Conservation (phyloP, 768 basidiomycete genomes). For the Panaeolus cyanescens region DNA sequence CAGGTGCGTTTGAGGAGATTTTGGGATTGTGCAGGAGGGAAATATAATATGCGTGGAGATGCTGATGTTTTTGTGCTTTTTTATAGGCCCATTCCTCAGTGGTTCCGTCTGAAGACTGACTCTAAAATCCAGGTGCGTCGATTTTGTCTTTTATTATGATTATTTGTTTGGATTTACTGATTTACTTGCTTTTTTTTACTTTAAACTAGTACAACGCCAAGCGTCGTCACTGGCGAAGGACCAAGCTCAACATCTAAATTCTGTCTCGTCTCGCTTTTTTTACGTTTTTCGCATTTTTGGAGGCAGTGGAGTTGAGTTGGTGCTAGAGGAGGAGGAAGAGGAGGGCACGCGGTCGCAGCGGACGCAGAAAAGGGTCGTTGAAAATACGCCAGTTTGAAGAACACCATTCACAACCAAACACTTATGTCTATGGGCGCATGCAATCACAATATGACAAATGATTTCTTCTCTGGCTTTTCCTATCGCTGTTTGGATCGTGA, state of each 20-base stretch:
- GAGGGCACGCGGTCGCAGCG: neutral
- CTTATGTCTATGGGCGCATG: conserved; percentile 5
- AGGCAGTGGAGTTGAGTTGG: neutral
- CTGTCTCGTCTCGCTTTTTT: neutral
- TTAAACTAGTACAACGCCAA: conserved; percentile 82
- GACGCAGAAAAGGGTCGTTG: neutral
- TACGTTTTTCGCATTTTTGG: conserved; percentile 10
- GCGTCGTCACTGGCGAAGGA: conserved; percentile 98
- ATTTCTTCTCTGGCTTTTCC: neutral
- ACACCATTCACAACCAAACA: neutral
- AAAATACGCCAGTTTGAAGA: neutral
- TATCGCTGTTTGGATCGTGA: neutral
- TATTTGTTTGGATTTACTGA: neutral
- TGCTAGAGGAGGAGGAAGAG: too few species aligned
- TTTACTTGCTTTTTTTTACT: neutral
- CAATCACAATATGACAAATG: conserved; percentile 2
- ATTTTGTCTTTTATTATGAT: neutral
- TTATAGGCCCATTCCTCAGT: conserved; percentile 92
- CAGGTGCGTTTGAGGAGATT: conserved; percentile 54
- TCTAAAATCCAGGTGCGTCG: conserved; percentile 85
- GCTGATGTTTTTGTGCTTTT: conserved; percentile 5
- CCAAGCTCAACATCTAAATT: conserved; percentile 93
- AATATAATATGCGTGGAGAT: too few species aligned
- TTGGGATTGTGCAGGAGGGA: neutral
- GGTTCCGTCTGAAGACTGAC: conserved; percentile 98